Conservation (phyloP, 2,329 filamentous ascomycete genomes). For the Byssochlamys sp. region DNA sequence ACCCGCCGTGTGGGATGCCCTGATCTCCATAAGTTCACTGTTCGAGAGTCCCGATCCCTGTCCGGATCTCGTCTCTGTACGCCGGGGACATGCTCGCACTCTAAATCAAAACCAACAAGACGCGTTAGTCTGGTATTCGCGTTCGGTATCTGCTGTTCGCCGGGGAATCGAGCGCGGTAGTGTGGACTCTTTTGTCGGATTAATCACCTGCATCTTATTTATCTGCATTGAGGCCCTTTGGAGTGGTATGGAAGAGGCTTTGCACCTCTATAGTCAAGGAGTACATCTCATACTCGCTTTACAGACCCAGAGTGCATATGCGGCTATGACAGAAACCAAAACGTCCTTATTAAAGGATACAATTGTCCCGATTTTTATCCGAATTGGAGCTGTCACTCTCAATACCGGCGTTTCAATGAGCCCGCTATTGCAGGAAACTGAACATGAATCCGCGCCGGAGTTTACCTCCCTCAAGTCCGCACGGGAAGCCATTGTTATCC, state of each 20-base stretch:
- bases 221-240: slow-evolving; percentile 23
- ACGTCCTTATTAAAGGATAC: slow-evolving; percentile 13
- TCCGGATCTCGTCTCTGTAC: slow-evolving; percentile 1
- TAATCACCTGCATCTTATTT: slow-evolving; percentile 25
- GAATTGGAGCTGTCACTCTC: slow-evolving; percentile 16
- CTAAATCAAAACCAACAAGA: slow-evolving; percentile 14
- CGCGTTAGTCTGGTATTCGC: slow-evolving; percentile 22
- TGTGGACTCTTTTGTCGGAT: slow-evolving; percentile 17
- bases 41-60: slow-evolving; percentile 20
- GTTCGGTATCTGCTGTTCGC: slow-evolving; percentile 20
- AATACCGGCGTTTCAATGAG: slow-evolving; percentile 4
- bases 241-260: slow-evolving; percentile 15
- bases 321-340: slow-evolving; percentile 7
- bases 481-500: slow-evolving; percentile 17
- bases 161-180: slow-evolving; percentile 14
- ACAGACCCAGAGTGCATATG: slow-evolving; percentile 7
- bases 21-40: slow-evolving; percentile 28
- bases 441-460: background rate
- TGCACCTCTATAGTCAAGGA: slow-evolving; percentile 21
- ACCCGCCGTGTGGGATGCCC: slow-evolving; percentile 31
- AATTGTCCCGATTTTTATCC: slow-evolving; percentile 23
- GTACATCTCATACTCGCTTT: slow-evolving; percentile 17
- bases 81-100: too few species aligned
- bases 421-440: slow-evolving; percentile 10
- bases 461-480: slow-evolving; percentile 16